These are phyloP conservation scores for Aureoboletus auriporus DNA, from an alignment of 768 basidiomycete genomes.

Conservation along the genomic window DNA sequence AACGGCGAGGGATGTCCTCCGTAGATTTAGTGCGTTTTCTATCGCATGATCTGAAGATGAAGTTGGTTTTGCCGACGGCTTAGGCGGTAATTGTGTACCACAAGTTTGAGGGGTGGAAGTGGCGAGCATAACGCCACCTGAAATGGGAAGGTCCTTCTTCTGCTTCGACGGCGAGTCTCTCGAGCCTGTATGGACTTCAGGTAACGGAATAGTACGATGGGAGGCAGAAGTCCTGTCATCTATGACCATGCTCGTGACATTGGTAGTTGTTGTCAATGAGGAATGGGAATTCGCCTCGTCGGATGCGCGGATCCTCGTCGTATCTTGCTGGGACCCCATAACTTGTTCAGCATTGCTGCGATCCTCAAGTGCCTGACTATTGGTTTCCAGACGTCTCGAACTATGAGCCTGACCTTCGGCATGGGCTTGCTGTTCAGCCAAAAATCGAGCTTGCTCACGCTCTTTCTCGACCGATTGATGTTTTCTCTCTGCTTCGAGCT, in stretches of 20 bases:
- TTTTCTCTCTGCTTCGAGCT: slow-evolving; percentile 5
- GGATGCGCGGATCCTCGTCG: slow-evolving; percentile 25
- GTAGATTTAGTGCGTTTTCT: background rate
- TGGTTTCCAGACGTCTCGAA: background rate
- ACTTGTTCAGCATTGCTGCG: background rate
- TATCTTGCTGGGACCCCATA: slow-evolving; percentile 23
- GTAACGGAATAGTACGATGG: background rate
- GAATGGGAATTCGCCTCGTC: background rate
- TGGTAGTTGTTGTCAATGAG: background rate
- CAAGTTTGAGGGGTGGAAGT: background rate
- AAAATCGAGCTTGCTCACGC: slow-evolving; percentile 4
- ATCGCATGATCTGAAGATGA: background rate
- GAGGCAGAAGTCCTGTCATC: background rate
- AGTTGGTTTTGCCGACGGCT: background rate
- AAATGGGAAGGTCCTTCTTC: slow-evolving; percentile 6
- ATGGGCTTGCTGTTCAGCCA: slow-evolving; percentile 9
- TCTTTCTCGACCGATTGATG: slow-evolving; percentile 4
- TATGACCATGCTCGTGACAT: slow-evolving; percentile 1
- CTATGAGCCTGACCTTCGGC: slow-evolving; percentile 5
- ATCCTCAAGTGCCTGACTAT: slow-evolving; percentile 1
- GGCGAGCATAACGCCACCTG: slow-evolving; percentile 18
- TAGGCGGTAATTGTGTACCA: slow-evolving; percentile 1
- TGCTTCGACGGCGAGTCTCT: slow-evolving; percentile 3
- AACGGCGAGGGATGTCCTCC: slow-evolving; percentile 3
- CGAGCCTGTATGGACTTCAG: background rate